Evolutionary conservation across 83 land plant genomes (phyloP), one percentile per base, ranked within the genome.

Genomic region (Isoetes engelmannii): DNA sequence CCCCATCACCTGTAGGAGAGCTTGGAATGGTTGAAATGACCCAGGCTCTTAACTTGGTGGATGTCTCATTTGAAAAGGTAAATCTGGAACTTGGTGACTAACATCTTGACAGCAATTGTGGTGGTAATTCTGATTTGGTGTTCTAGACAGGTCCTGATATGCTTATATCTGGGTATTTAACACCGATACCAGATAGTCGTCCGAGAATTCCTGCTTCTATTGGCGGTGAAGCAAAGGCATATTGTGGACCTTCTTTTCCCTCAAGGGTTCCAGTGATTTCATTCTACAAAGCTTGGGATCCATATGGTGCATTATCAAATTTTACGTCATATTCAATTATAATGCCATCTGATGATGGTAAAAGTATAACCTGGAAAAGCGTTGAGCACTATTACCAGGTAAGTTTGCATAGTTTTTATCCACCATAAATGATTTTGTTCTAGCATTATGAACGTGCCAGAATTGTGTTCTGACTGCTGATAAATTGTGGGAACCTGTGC

Each of bases 331-430:
- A 91, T 67, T 84, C 99, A 48, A 82, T 95, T 58, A 68, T 65
- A 12, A 75, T 91, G 68, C 82, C 79, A 15, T 80, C 84, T 82
- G 77, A 67, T 13, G 70, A 69, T 65, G 99, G 99, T 49, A 65
- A 74, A 5, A 51, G 72, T 59, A 37, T 42, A 28, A 72, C 74
- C 12, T 95, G 97, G 99, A 65, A 77, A 21, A 88, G 89, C 70
- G 94, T 86, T 3, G 99, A 95, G 81, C 99, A 95, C 61, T 95
- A 85, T 74, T 95, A 95, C 65, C 99, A 95, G 99, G 99, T 91
- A 41, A 19, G 8, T 18, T 18, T 59, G 12, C 28, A 42, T 12
- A 28, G 37, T 28, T 28, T 28, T 0, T 28, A 28, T 28, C 37
- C 37, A 28, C 37, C 37, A 28, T 28, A 28, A 28, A 28, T 28